Evolutionary conservation across 345 rosid genomes (phyloP).

Genomic region (Lepidium africanum): DNA sequence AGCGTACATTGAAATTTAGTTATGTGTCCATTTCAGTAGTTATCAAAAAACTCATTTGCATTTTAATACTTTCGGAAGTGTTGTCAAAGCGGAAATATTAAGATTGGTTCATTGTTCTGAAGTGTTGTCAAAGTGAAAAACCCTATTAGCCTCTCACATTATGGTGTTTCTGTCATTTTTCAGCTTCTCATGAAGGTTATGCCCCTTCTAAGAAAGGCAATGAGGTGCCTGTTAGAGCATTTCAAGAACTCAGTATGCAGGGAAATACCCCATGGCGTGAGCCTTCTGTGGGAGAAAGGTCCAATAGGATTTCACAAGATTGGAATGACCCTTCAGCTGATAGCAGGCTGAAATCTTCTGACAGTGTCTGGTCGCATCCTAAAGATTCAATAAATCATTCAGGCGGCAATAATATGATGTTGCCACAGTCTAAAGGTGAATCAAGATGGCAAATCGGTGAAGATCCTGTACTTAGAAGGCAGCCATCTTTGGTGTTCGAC

Average conservation of each 20-base stretch:
- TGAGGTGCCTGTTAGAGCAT: conserved; percentile 32
- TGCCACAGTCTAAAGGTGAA: conserved; percentile 47
- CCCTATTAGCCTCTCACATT: not conserved
- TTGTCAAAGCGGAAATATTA: not conserved
- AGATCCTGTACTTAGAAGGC: conserved; percentile 53
- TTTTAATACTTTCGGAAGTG: not conserved
- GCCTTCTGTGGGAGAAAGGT: conserved; percentile 42
- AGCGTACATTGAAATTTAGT: conserved; percentile 2
- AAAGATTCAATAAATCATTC: conserved; percentile 43
- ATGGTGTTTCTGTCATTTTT: conserved; percentile 20
- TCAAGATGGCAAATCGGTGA: conserved; percentile 46
- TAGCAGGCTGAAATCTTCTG: conserved; percentile 37
- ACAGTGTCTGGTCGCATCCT: conserved; percentile 41
- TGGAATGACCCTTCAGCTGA: conserved; percentile 47
- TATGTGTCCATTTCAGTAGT: not conserved
- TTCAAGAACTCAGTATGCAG: conserved; percentile 36
- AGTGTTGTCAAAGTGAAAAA: not conserved
- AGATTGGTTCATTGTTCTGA: not conserved
- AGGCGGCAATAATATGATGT: conserved; percentile 36
- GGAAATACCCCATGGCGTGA: conserved; percentile 53
- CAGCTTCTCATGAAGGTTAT: conserved; percentile 48
- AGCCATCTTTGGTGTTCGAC: conserved; percentile 49
- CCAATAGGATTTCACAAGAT: conserved; percentile 33
- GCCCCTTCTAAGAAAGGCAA: conserved; percentile 39
- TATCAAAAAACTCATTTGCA: not conserved